phyloP scores from a whole-genome alignment of 1,284 basidiomycete species.

The Apiotrichum sp. region DNA sequence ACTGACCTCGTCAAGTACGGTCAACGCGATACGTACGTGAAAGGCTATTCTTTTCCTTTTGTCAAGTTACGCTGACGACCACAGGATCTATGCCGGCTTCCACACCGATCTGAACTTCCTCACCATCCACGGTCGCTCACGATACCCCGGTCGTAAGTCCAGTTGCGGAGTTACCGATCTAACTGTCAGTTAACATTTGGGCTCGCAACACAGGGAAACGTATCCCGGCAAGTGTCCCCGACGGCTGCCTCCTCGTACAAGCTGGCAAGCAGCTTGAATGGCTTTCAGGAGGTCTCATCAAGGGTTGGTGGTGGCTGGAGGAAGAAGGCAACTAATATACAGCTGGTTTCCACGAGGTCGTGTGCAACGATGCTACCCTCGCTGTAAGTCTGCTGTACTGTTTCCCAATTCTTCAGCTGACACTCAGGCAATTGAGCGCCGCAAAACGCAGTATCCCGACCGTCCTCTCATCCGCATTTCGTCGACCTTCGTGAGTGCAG shows the following conservation, averaged over 20 bases:
- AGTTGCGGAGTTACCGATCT: neutral
- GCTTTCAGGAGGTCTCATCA: conserved; percentile 75
- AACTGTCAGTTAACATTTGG: conserved; percentile 62
- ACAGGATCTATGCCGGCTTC: conserved; percentile 80
- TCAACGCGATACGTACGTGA: conserved; percentile 50
- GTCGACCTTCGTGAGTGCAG: conserved; percentile 61
- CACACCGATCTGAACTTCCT: conserved; percentile 56
- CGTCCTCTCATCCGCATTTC: conserved; percentile 86
- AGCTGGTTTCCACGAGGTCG: conserved; percentile 85
- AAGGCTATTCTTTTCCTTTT: too few species aligned
- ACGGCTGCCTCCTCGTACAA: conserved; percentile 59
- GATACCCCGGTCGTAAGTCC: conserved; percentile 41
- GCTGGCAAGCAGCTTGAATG: conserved; percentile 90
- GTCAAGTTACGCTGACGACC: too few species aligned
- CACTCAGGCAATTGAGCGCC: conserved; percentile 58
- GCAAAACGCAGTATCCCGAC: conserved; percentile 56
- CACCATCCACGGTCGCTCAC: conserved; percentile 82
- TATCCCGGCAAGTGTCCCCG: conserved; percentile 72
- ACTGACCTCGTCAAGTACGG: conserved; percentile 77
- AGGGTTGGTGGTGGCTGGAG: conserved; percentile 48
- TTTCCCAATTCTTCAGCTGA: neutral
- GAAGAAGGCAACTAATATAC: conserved; percentile 8
- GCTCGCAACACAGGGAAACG: conserved; percentile 82
- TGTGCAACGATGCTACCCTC: conserved; percentile 72
- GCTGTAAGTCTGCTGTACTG: conserved; percentile 52